phyloP scores from a whole-genome alignment of 2,329 filamentous ascomycete species.

The Stagonosporopsis rhizophila region DNA sequence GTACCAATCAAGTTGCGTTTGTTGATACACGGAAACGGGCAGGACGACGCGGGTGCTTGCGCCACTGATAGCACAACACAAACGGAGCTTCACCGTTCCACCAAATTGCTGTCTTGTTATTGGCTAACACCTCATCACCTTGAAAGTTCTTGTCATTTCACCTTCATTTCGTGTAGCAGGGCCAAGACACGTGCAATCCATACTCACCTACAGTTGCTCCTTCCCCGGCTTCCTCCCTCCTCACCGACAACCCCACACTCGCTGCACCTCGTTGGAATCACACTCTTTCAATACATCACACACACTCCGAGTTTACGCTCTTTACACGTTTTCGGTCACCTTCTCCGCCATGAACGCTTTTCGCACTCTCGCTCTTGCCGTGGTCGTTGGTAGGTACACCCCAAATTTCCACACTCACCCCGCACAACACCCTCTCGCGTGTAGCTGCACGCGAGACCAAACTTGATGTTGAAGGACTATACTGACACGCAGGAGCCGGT shows the following conservation, averaged over 20 bases:
- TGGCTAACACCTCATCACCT: constrained; percentile 11
- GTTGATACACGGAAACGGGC: constrained; percentile 10
- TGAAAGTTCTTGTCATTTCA: constrained; percentile 6
- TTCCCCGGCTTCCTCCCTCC: constrained; percentile 4
- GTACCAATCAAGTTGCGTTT: constrained; percentile 9
- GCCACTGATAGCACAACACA: constrained; percentile 15
- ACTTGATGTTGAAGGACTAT: neutral
- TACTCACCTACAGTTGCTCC: constrained; percentile 13
- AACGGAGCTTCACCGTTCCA: constrained; percentile 21
- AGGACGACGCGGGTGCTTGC: constrained; percentile 12
- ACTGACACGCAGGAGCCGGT: constrained; percentile 16
- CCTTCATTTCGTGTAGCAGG: constrained; percentile 1
- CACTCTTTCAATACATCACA: constrained; percentile 5
- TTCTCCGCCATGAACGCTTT: constrained; percentile 19
- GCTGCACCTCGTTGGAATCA: constrained; percentile 11
- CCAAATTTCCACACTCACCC: neutral
- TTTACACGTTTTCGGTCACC: neutral
- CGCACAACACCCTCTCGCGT: neutral
- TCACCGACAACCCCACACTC: constrained; percentile 13
- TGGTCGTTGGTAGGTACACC: constrained; percentile 20
- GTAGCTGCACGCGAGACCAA: constrained; percentile 3
- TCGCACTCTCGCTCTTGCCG: constrained; percentile 17
- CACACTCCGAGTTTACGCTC: constrained; percentile 3
- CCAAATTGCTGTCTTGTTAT: constrained; percentile 6
- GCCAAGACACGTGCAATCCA: constrained; percentile 1